Conservation (phyloP, 2,329 filamentous ascomycete genomes). For the Geoglossum cookeanum region DNA sequence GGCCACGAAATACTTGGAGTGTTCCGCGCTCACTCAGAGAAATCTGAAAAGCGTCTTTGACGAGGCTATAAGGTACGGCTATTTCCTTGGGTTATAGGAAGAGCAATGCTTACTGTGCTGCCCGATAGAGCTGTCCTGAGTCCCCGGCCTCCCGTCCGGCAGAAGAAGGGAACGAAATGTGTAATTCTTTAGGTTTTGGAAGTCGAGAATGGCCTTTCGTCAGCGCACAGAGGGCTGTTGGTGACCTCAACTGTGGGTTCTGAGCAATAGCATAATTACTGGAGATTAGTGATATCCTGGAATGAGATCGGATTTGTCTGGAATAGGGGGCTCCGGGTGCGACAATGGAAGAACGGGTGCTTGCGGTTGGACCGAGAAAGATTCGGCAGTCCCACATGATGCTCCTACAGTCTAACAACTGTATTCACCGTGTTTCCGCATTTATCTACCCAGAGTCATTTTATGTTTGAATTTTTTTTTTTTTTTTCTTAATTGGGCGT, state of each 20-base stretch:
- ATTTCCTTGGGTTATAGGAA: background rate
- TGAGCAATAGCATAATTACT: background rate
- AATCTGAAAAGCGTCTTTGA: conserved; percentile 98
- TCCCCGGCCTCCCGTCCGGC: conserved; percentile 24
- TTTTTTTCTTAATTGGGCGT: background rate
- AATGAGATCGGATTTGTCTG: background rate
- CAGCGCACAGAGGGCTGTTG: background rate
- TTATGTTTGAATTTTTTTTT: background rate
- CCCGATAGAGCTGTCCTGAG: conserved; percentile 26
- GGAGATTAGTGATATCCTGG: background rate
- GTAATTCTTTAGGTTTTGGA: conserved; percentile 21
- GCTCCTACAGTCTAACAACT: background rate
- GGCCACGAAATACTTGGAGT: conserved; percentile 95
- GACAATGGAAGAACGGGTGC: background rate
- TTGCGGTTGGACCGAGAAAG: background rate
- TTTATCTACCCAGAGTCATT: conserved; percentile 1
- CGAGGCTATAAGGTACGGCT: conserved; percentile 76
- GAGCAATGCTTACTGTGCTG: background rate
- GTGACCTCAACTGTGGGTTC: background rate
- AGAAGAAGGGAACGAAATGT: conserved; percentile 28
- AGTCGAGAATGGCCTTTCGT: background rate
- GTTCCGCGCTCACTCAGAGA: conserved; percentile 86
- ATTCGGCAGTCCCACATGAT: background rate
- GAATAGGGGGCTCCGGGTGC: background rate
- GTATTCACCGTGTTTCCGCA: background rate